Conservation (phyloP, 2,329 filamentous ascomycete species). For the Phoma sp. region DNA sequence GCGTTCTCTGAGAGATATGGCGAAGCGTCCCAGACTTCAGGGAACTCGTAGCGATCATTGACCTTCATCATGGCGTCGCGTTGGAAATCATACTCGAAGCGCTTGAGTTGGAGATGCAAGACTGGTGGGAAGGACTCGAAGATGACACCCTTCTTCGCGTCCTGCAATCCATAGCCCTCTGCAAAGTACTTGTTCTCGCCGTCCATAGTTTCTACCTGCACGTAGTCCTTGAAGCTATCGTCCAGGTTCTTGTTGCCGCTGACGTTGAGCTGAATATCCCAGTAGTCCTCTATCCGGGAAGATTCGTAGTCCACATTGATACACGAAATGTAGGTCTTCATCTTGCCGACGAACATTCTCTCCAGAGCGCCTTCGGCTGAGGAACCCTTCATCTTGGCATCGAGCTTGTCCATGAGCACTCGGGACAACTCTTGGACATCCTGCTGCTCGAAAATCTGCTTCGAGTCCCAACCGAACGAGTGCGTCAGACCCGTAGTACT, state of each 20-base stretch:
- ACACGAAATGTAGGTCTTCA: constrained; percentile 98
- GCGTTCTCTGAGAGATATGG: constrained; percentile 87
- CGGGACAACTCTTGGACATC: constrained; percentile 96
- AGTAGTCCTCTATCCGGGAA: constrained; percentile 94
- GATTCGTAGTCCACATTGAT: constrained; percentile 99
- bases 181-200: constrained; percentile 99
- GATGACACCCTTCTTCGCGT: constrained; percentile 97
- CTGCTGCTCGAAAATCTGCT: constrained; percentile 98
- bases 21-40: constrained; percentile 79
- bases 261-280: constrained; percentile 98
- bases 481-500: constrained; percentile 91
- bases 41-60: constrained; percentile 90
- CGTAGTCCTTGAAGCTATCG: constrained; percentile 94
- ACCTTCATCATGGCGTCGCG: constrained; percentile 99
- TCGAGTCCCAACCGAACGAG: constrained; percentile 97
- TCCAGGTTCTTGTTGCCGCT: constrained; percentile 90
- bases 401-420: constrained; percentile 96
- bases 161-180: constrained; percentile 88
- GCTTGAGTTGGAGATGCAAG: constrained; percentile 91
- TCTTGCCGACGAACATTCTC: constrained; percentile 93
- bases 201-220: constrained; percentile 94
- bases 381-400: constrained; percentile 98
- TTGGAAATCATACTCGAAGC: constrained; percentile 97
- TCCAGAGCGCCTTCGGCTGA: constrained; percentile 86
- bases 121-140: constrained; percentile 96